Conservation (phyloP, 163 green algal species). For the Trebouxiophyceae sp. region DNA sequence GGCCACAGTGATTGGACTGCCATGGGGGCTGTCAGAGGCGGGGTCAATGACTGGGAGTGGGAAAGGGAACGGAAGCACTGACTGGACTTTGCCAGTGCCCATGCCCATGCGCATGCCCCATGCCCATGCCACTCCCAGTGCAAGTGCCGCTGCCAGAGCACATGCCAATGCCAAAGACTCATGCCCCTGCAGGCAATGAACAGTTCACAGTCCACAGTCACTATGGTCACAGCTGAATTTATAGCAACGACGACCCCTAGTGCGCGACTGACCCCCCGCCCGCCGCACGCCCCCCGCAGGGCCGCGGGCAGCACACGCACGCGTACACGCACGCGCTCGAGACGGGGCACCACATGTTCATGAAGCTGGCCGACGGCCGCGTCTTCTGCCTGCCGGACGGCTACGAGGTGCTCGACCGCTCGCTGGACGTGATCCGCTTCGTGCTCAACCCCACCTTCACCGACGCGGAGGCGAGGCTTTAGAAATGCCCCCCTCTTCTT, state of each 20-base stretch:
- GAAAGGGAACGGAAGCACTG: no score
- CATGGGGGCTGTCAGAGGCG: no score
- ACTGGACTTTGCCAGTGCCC: no score
- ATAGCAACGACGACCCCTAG: neutral
- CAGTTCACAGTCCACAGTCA: neutral
- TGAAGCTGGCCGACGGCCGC: constrained; percentile 86
- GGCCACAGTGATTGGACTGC: no score
- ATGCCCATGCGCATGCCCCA: no score
- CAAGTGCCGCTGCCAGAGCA: no score
- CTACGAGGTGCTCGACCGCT: constrained; percentile 90
- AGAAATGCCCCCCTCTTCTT: no score
- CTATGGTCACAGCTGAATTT: neutral
- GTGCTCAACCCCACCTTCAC: constrained; percentile 83
- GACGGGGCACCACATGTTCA: constrained; percentile 92
- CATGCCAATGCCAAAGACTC: neutral
- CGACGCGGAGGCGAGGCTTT: constrained; percentile 19
- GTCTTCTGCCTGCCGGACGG: constrained; percentile 95
- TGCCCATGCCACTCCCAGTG: no score
- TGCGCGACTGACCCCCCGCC: neutral
- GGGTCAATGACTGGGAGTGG: no score
- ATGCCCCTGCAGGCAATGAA: neutral
- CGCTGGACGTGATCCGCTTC: constrained; percentile 85
- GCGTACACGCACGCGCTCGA: constrained; percentile 95
- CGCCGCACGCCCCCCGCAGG: constrained; percentile 39
- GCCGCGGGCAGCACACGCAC: constrained; percentile 78